Evolutionary conservation across 257 asterid genomes (phyloP), one percentile per base, ranked within the genome.

Genomic region (Solanum microdontum): DNA sequence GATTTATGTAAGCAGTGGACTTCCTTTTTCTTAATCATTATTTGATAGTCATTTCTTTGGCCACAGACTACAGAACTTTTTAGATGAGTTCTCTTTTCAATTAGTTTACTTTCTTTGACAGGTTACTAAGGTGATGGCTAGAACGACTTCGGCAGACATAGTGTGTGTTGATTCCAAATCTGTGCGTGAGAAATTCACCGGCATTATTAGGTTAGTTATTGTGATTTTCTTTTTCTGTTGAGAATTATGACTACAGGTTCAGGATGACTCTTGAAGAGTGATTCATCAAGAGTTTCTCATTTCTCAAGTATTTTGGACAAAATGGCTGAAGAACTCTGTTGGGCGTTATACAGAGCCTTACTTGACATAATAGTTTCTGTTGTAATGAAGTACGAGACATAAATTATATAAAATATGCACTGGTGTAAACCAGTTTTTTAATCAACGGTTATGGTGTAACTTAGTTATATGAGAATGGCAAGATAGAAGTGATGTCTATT

Each of bases 61-160:
- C 33, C 58, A n/a, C 51, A 74, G 48, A 21, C 48, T 40, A 15
- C 84, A 79, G 12, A 26, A 14, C 62, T 79, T 76, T 79, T 79
- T 11, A 79, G 40, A 80, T 1, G 10, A 45, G 2, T 30, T 80
- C 85, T 80, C 64, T 14, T 80, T 28, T 26, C 12, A 80, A 2
- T 28, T 45, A 45, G 23, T 17, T 43, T 83, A 30, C 51, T 87
- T 66, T 7, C 33, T 85, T 55, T 90, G 90, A 37, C 91, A 97
- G 99, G 93, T 97, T 72, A 97, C 98, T 15, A 97, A 94, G 86
- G 99, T 95, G 90, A 97, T 97, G 99, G 92, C 98, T 39, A 94
- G 92, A 91, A 93, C 94, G 93, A 98, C 98, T 88, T 92, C 98
- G 2, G 95, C 93, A 19, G 98, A 95, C 91, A 95, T 97, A 84